phyloP scores from a whole-genome alignment of 176 grass and related monocot genomes.

The Cocos nucifera region DNA sequence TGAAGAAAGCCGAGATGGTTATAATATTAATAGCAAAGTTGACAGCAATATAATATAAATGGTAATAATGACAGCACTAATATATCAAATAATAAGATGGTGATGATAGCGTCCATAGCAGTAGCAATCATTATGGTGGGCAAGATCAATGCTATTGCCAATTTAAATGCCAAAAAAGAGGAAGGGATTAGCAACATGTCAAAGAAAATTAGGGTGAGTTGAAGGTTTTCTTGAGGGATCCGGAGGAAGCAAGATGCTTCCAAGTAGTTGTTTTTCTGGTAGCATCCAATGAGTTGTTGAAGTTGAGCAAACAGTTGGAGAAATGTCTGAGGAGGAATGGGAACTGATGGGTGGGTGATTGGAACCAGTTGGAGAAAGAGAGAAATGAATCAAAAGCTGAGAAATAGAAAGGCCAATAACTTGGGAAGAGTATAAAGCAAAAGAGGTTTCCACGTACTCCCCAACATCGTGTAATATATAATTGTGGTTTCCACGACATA shows the following conservation, averaged over 20 bases:
- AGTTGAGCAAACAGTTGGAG: conserved; percentile 8
- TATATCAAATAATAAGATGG: too few species aligned
- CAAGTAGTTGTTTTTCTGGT: too few species aligned
- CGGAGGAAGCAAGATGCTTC: conserved; percentile 27
- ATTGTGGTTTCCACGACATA: too few species aligned
- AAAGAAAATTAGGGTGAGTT: conserved; percentile 60
- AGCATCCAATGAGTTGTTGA: too few species aligned
- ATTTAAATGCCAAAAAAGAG: conserved; percentile 45
- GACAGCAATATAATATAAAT: too few species aligned
- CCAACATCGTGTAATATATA: too few species aligned
- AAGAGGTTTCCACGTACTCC: conserved; percentile 43
- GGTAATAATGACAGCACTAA: too few species aligned
- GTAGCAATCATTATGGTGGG: too few species aligned
- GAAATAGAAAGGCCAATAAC: conserved; percentile 55
- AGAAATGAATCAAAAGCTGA: conserved; percentile 31
- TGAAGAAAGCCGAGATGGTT: too few species aligned
- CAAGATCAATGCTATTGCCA: conserved; percentile 29
- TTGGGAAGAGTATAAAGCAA: conserved; percentile 59
- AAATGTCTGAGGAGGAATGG: conserved; percentile 60
- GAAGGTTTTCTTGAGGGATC: conserved; percentile 11
- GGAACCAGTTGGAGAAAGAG: conserved; percentile 58
- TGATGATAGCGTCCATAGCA: too few species aligned
- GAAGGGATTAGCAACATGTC: conserved; percentile 60
- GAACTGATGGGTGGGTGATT: conserved; percentile 54
- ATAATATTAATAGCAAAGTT: too few species aligned